A percentile compares a stretch with the other conserved stretches of the same genome.
These are phyloP conservation scores for Nannochloropsis gaditana DNA, from an alignment of 108 stramenopile species.

Conservation along the genomic window DNA sequence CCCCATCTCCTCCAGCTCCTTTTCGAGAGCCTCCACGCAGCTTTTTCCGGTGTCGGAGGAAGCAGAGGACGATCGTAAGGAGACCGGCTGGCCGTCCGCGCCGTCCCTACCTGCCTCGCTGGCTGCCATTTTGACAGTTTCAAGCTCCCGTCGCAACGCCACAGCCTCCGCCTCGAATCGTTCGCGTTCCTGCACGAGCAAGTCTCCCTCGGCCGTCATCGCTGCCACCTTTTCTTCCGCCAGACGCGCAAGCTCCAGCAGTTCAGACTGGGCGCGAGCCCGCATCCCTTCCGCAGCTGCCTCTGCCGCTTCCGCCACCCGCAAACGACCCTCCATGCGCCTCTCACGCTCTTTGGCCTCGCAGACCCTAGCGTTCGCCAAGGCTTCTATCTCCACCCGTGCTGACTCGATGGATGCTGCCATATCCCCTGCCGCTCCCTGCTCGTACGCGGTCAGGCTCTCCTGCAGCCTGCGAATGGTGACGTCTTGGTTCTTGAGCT, in stretches of 20 bases:
- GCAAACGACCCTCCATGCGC: slow-evolving; percentile 26
- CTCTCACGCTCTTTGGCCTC: slow-evolving; percentile 38
- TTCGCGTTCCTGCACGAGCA: not conserved
- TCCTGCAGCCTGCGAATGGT: slow-evolving; percentile 52
- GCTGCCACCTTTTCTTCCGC: not conserved
- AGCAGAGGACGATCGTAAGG: not conserved
- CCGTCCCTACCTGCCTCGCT: not conserved
- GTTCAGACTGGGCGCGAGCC: not conserved
- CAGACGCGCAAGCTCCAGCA: not conserved
- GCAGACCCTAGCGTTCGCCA: slow-evolving; percentile 27
- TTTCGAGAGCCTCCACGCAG: not conserved
- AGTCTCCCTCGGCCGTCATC: not conserved
- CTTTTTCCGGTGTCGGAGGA: not conserved
- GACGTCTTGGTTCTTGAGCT: slow-evolving; percentile 54
- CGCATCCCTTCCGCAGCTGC: not conserved
- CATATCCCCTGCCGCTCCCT: slow-evolving; percentile 35
- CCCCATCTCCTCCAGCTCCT: not conserved
- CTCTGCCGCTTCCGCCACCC: not conserved
- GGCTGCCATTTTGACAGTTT: not conserved
- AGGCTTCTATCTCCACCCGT: slow-evolving; percentile 26
- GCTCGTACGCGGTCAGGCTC: slow-evolving; percentile 31
- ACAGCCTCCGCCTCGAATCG: not conserved
- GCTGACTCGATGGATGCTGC: slow-evolving; percentile 32
- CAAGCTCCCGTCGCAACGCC: not conserved
- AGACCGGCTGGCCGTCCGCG: not conserved